A percentile compares a stretch with the other conserved stretches of the same genome.
These are phyloP conservation scores for Trifolium repens DNA, from an alignment of 306 rosid genomes.

Conservation along the genomic window DNA sequence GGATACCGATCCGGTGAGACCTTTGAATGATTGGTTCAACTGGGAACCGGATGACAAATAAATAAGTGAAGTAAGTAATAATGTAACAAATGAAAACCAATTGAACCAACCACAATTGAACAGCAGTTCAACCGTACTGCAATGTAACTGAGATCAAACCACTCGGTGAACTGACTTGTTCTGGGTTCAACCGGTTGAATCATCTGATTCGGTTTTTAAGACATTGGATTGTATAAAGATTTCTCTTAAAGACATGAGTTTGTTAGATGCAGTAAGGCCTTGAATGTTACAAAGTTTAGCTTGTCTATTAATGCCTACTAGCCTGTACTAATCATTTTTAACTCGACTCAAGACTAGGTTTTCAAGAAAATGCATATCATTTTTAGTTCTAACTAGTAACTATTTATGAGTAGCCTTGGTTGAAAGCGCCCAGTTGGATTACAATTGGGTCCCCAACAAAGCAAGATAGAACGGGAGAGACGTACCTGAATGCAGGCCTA, in stretches of 20 bases:
- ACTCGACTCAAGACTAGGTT: not conserved
- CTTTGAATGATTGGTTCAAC: not conserved
- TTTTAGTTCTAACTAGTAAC: not conserved
- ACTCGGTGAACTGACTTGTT: no score
- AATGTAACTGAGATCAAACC: not conserved
- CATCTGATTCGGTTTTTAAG: not conserved
- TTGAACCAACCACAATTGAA: not conserved
- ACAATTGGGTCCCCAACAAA: conserved; percentile 14
- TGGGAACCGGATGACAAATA: not conserved
- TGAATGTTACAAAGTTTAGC: not conserved
- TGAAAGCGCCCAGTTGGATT: not conserved
- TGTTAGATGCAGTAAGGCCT: not conserved
- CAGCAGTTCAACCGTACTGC: not conserved
- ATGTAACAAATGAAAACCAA: not conserved
- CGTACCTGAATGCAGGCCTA: conserved; percentile 60
- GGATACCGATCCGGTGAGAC: not conserved
- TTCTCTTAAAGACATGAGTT: not conserved
- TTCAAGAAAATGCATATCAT: conserved; percentile 8
- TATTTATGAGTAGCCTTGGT: not conserved
- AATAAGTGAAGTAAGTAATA: no score
- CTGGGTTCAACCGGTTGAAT: not conserved
- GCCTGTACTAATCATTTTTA: not conserved
- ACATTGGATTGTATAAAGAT: not conserved
- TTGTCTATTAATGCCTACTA: not conserved
- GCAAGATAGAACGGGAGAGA: conserved; percentile 8